Evolutionary conservation across 164 flowering plant genomes (phyloP).

Genomic region (Vitis cinerea): DNA sequence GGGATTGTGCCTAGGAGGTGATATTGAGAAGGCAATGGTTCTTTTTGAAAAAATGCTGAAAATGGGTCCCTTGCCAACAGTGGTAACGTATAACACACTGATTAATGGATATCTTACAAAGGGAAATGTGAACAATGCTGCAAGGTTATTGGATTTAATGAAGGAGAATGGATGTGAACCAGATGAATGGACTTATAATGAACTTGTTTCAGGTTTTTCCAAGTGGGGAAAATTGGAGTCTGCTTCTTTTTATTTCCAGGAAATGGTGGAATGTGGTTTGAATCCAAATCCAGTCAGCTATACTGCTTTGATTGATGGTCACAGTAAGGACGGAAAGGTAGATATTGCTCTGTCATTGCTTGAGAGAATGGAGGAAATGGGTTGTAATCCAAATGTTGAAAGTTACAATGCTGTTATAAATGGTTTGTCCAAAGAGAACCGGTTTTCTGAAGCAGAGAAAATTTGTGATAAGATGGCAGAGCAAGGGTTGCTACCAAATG

Average conservation of each 20-base stretch:
- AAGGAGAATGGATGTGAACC: slow-evolving; percentile 61
- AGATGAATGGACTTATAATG: slow-evolving; percentile 71
- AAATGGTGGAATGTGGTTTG: slow-evolving; percentile 53
- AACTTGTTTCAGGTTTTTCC: slow-evolving; percentile 72
- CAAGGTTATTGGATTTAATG: slow-evolving; percentile 65
- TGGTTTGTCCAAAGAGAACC: slow-evolving; percentile 51
- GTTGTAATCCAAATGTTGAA: slow-evolving; percentile 45
- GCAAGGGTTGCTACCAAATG: slow-evolving; percentile 60
- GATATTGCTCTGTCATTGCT: slow-evolving; percentile 55
- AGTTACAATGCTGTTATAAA: slow-evolving; percentile 65
- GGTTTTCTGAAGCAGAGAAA: slow-evolving; percentile 43
- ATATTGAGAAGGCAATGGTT: slow-evolving; percentile 59
- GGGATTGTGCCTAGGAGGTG: slow-evolving; percentile 43
- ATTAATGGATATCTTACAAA: slow-evolving; percentile 52
- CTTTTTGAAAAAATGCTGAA: slow-evolving; percentile 59
- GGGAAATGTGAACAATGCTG: slow-evolving; percentile 58
- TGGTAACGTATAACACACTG: slow-evolving; percentile 67
- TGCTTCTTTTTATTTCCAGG: slow-evolving; percentile 41
- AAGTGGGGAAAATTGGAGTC: slow-evolving; percentile 49
- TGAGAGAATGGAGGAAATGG: slow-evolving; percentile 49
- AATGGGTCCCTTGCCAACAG: slow-evolving; percentile 65
- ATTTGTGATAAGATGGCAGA: slow-evolving; percentile 42
- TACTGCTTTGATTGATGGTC: slow-evolving; percentile 73
- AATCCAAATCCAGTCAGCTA: slow-evolving; percentile 52
- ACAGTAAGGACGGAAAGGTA: slow-evolving; percentile 56